Evolutionary conservation across 331 rosid species (phyloP).

Genomic region (Pyrus hybrid): DNA sequence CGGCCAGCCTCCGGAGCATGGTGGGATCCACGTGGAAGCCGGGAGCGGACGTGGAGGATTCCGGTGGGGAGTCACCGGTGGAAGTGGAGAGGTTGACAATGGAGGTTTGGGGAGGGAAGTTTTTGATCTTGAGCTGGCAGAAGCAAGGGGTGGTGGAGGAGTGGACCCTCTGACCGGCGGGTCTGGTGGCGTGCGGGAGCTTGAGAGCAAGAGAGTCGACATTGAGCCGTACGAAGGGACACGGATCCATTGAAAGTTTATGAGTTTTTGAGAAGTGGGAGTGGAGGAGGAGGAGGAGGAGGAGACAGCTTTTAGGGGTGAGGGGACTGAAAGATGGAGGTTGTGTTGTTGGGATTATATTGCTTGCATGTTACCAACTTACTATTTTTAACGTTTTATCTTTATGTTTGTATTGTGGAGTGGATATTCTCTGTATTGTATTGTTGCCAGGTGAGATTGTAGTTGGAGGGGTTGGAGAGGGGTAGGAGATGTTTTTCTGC

Average conservation of each 20-base stretch:
- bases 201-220: constrained; percentile 61
- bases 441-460: not conserved
- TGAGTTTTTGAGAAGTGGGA: not conserved
- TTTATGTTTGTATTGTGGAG: not conserved
- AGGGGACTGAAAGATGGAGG: constrained; percentile 16
- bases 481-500: not conserved
- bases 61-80: constrained; percentile 29
- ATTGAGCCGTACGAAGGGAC: constrained; percentile 61
- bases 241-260: constrained; percentile 60
- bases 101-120: constrained; percentile 58
- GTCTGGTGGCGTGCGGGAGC: constrained; percentile 52
- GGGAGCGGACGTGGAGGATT: constrained; percentile 38
- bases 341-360: not conserved
- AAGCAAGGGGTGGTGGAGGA: constrained; percentile 84
- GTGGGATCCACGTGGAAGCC: constrained; percentile 59
- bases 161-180: constrained; percentile 54
- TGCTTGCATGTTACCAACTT: constrained; percentile 6
- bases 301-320: not conserved
- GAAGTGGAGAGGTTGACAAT: constrained; percentile 52
- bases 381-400: constrained; percentile 9
- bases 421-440: not conserved
- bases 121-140: constrained; percentile 49
- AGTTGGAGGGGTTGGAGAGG: too few species aligned
- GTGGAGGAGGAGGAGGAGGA: not conserved
- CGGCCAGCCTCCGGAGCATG: constrained; percentile 42